A percentile compares a stretch with the other conserved stretches of the same genome.
phyloP scores from a whole-genome alignment of 331 rosid species.

The Pyracantha coccinea region DNA sequence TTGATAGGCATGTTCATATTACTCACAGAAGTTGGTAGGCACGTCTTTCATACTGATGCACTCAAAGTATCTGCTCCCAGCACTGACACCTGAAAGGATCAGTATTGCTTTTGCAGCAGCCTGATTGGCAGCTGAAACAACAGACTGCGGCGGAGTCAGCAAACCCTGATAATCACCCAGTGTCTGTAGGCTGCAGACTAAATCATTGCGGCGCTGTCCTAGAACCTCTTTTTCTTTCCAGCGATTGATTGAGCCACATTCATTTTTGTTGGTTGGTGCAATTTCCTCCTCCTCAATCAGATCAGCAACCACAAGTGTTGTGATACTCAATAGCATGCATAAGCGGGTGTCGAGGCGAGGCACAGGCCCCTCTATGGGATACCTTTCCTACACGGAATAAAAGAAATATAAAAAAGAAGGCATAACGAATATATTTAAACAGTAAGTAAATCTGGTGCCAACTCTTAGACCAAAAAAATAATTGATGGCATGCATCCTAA shows the following conservation, averaged over 20 bases:
- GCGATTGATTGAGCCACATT: constrained; percentile 29
- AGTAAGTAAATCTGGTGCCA: too few species aligned
- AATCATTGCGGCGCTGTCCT: constrained; percentile 51
- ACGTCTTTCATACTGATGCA: constrained; percentile 60
- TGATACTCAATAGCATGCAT: constrained; percentile 80
- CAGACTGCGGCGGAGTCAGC: constrained; percentile 76
- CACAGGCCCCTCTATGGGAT: constrained; percentile 94
- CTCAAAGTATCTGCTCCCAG: constrained; percentile 74
- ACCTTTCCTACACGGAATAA: constrained; percentile 53
- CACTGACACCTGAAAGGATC: constrained; percentile 61
- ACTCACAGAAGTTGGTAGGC: constrained; percentile 78
- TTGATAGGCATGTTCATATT: neutral
- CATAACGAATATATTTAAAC: too few species aligned
- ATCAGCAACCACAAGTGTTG: constrained; percentile 73
- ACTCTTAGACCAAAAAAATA: too few species aligned
- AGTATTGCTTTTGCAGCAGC: constrained; percentile 93
- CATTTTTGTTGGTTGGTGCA: constrained; percentile 36
- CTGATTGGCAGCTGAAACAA: constrained; percentile 72
- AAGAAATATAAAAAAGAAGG: too few species aligned
- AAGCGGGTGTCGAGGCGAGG: constrained; percentile 92
- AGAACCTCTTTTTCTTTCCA: constrained; percentile 56
- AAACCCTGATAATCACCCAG: constrained; percentile 84
- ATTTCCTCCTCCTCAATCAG: constrained; percentile 85
- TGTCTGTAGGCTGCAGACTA: constrained; percentile 70
- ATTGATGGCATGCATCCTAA: too few species aligned